Evolutionary conservation across 805 yeast species (phyloP).

Genomic region (Metschnikowia cerradonensis): DNA sequence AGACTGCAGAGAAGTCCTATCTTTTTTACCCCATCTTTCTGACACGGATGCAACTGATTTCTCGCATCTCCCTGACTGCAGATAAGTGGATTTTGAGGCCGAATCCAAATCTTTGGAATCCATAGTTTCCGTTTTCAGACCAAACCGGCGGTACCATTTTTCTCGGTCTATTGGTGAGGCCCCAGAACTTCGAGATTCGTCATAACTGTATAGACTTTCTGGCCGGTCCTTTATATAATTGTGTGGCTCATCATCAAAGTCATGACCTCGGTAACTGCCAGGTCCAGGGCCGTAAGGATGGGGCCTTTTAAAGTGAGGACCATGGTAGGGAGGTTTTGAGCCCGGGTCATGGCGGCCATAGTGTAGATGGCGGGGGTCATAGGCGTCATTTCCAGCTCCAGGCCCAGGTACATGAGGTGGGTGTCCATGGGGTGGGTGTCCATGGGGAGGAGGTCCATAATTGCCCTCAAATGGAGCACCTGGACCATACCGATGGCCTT

Average conservation of each 20-base stretch:
- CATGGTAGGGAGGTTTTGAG: not conserved
- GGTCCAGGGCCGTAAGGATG: not conserved
- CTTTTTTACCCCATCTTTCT: not conserved
- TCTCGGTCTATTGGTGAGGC: not conserved
- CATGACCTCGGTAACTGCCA: not conserved
- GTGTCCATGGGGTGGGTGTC: not conserved
- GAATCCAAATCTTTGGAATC: not conserved
- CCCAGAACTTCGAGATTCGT: not conserved
- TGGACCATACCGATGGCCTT: not conserved
- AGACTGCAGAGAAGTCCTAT: not conserved
- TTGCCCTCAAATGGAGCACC: not conserved
- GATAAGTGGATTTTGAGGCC: not conserved
- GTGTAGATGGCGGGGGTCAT: not conserved
- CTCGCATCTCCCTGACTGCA: not conserved
- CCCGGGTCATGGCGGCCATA: not conserved
- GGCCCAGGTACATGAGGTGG: not conserved
- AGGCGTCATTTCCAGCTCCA: not conserved
- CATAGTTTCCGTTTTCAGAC: not conserved
- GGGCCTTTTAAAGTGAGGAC: not conserved
- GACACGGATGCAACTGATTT: no score
- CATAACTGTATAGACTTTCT: not conserved
- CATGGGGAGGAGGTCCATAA: not conserved
- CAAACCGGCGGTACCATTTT: not conserved
- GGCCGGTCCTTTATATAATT: not conserved
- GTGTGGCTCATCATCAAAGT: not conserved